Evolutionary conservation across 1,139 yeast genomes (phyloP), one percentile per base, ranked within the genome.

Genomic region (Kodamaea ohmeri): DNA sequence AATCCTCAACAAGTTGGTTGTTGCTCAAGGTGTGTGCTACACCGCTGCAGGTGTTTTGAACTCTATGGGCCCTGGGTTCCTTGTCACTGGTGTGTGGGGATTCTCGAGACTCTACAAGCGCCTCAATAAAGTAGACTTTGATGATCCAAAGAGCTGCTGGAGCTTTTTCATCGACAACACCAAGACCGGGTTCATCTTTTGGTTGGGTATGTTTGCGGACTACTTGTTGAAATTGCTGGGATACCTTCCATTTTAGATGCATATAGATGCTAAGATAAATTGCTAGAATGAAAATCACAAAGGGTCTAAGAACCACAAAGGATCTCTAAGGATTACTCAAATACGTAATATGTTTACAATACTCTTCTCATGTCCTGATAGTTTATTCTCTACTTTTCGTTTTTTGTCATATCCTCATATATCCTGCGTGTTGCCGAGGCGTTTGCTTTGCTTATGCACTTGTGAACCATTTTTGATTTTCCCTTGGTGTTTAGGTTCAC

Each of bases 1-100:
- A 4, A 78, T 89, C 35, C 65, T 87, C 51, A 70, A 76, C 35
- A 79, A 75, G 0, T 57, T 88, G 45, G 76, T 87, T 8, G 67
- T 67, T 1, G 81, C 78, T 0, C 98, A 94, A 62, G 71, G 83
- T 43, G 76, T 75, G 0, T 59, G 80, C 30, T 76, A 79, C 44
- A 66, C 80, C 1, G 50, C 76, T n/a, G 86, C 96, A 12, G 97
- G 97, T 2, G 55, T 76, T n/a, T 66, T 83, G 61, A 82, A 83
- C 38, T 82, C 89, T 6, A 78, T 87, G 80, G 96, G 97, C 0
- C 95, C 96, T 0, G 89, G 92, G 1, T 92, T 85, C 59, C 67
- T 74, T 46, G 61, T 79, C 8, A 83, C 86, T 6, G 77, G 84
- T 16, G 75, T 78, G 2, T 65, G 76, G 50, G 92, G 90, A 19